Base-by-base conservation (phyloP, 169 alveolate genomes). In the Eimeria acervulina region DNA sequence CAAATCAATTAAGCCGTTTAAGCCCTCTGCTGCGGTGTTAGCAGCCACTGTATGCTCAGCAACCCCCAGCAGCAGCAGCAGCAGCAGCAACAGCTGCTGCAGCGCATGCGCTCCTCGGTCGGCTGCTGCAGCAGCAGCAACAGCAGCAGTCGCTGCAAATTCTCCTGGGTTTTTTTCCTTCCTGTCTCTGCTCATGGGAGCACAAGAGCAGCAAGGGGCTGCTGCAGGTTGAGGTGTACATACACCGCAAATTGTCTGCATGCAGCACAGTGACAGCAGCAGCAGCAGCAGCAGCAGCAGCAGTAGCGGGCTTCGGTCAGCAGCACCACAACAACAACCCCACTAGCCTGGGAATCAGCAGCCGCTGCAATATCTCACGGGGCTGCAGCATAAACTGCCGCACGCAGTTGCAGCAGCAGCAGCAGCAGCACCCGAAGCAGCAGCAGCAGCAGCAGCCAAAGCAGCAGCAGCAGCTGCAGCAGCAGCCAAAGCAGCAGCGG, bases 381-480 rank as follows among this genome's bases (percentile, higher is more conserved):
- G 74, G 33, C 74, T 63, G 74, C 74, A 63, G 83, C 83, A 72
- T 47, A 4, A n/a, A 26, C 31, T 13, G 83, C 83, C 31, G 52
- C 83, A 19, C 68, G 8, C 74, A 26, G 74, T 36, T 63, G 38
- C 74, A 3, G 74, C 74, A 15, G 36, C 74, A 26, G 74, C 74
- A 23, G 74, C 74, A 26, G 74, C 33, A 21, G 40, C 26, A 2
- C 10, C 74, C 2, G 74, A 33, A 63, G 83, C 83, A 31, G 51
- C 26, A 63, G 51, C 13, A 13, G 52, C 47, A 72, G 83, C 83
- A 19, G 83, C 52, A 72, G 47, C 52, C 31, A 12, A 28, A 36
- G 83, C 83, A 72, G 51, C 51, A 31, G 52, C 83, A 31, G 83
- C 47, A 72, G 38, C 80, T n/a, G 80, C 80, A 68, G 40, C 80